A percentile compares a stretch with the other conserved stretches of the same genome.
Evolutionary conservation across 1,284 basidiomycete genomes (phyloP).

Genomic region (Ganoderma lucidum): DNA sequence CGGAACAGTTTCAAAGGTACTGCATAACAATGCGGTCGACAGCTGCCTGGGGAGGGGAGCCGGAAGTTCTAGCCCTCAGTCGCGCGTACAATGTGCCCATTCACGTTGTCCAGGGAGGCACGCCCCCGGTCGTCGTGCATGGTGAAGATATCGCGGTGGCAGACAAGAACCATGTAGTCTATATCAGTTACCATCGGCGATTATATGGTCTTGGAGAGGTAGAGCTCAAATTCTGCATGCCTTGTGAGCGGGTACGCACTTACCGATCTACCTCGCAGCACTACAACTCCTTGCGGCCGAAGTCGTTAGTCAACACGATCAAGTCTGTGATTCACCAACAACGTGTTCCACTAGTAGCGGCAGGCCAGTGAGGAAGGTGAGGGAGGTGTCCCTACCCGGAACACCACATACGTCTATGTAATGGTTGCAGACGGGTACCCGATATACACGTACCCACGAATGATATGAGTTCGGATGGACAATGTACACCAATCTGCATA

Average conservation of each 20-base stretch:
- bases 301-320: constrained; percentile 52
- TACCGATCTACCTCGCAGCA: constrained; percentile 57
- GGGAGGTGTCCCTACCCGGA: too few species aligned
- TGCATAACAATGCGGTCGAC: constrained; percentile 85
- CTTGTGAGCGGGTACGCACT: not conserved
- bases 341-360: constrained; percentile 5
- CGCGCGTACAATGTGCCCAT: constrained; percentile 89
- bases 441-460: not conserved
- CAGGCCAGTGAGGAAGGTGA: not conserved
- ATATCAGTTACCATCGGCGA: constrained; percentile 90
- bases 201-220: constrained; percentile 97
- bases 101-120: constrained; percentile 88
- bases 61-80: constrained; percentile 93
- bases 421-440: not conserved
- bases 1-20: constrained; percentile 77
- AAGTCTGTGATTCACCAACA: constrained; percentile 46
- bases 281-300: constrained; percentile 85
- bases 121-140: constrained; percentile 87
- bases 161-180: constrained; percentile 58
- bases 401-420: not conserved
- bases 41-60: constrained; percentile 96
- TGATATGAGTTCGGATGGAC: not conserved
- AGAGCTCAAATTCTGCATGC: constrained; percentile 13
- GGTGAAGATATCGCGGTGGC: constrained; percentile 49
- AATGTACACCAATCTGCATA: not conserved